Evolutionary conservation across 805 yeast species (phyloP).

Genomic region (Cyberlindnera euphorbiiphila): DNA sequence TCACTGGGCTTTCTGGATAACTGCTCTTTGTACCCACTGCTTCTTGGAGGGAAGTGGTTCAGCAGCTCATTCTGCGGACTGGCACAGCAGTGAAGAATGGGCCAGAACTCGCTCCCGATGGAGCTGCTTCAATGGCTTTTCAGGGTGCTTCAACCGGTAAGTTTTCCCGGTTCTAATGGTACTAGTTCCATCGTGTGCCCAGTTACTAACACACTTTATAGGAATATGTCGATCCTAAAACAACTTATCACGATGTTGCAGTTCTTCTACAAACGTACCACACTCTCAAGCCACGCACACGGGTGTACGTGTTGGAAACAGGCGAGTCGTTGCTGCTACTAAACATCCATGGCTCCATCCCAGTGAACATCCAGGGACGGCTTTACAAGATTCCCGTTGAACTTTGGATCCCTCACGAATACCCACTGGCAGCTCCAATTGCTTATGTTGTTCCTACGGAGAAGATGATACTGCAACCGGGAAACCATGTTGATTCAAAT

Average conservation of each 20-base stretch:
- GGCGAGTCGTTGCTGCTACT: slow-evolving; percentile 62
- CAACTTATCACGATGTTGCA: slow-evolving; percentile 60
- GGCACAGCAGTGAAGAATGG: no score
- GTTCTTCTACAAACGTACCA: slow-evolving; percentile 47
- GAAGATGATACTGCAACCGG: slow-evolving; percentile 47
- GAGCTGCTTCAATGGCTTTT: slow-evolving; percentile 53
- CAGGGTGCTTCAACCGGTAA: slow-evolving; percentile 47
- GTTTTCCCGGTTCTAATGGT: slow-evolving; percentile 13
- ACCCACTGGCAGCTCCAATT: slow-evolving; percentile 68
- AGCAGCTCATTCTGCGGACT: no score
- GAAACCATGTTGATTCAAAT: slow-evolving; percentile 62
- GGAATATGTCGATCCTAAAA: slow-evolving; percentile 56
- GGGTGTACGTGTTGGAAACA: slow-evolving; percentile 48
- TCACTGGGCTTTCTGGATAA: no score
- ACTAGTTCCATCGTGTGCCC: not conserved
- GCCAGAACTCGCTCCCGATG: slow-evolving; percentile 18
- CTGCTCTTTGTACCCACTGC: no score
- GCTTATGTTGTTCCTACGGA: slow-evolving; percentile 57
- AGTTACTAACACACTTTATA: slow-evolving; percentile 10
- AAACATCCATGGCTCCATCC: slow-evolving; percentile 58
- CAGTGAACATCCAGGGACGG: slow-evolving; percentile 28
- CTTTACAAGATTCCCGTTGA: slow-evolving; percentile 52
- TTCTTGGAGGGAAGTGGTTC: no score
- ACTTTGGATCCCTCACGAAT: slow-evolving; percentile 72
- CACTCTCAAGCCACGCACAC: slow-evolving; percentile 65